phyloP scores from a whole-genome alignment of 108 stramenopile species.

The Skeletonema costatum region DNA sequence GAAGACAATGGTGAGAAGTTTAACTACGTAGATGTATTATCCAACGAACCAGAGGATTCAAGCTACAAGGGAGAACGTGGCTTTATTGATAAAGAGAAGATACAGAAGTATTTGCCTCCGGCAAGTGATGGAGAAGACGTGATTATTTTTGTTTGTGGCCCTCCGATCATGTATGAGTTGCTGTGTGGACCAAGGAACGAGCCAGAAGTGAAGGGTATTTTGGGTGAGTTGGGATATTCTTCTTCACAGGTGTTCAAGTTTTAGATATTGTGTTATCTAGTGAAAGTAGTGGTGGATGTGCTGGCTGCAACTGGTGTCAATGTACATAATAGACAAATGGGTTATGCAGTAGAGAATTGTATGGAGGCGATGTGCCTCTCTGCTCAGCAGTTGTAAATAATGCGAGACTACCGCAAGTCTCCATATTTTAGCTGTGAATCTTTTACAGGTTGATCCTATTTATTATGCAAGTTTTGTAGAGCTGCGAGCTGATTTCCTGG shows the following conservation, averaged over 20 bases:
- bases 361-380: not conserved
- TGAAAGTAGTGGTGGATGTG: not conserved
- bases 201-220: conserved; percentile 76
- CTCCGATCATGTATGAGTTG: conserved; percentile 89
- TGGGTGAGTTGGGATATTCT: conserved; percentile 87
- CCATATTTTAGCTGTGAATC: too few species aligned
- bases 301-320: not conserved
- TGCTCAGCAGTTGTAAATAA: not conserved
- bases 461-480: too few species aligned
- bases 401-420: too few species aligned
- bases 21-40: conserved; percentile 69
- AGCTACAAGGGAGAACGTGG: conserved; percentile 64
- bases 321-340: not conserved
- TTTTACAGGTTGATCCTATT: too few species aligned
- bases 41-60: conserved; percentile 69
- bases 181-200: conserved; percentile 86
- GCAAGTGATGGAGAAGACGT: conserved; percentile 57
- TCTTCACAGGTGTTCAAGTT: conserved; percentile 95
- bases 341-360: not conserved
- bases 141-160: conserved; percentile 94
- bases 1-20: conserved; percentile 46
- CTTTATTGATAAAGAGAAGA: conserved; percentile 67
- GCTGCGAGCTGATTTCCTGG: too few species aligned
- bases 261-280: conserved; percentile 39
- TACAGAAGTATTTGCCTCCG: conserved; percentile 66